A percentile compares a stretch with the other conserved stretches of the same genome.
phyloP scores from a whole-genome alignment of 2,329 filamentous ascomycete genomes.

The Fusarium keratoplasticum region DNA sequence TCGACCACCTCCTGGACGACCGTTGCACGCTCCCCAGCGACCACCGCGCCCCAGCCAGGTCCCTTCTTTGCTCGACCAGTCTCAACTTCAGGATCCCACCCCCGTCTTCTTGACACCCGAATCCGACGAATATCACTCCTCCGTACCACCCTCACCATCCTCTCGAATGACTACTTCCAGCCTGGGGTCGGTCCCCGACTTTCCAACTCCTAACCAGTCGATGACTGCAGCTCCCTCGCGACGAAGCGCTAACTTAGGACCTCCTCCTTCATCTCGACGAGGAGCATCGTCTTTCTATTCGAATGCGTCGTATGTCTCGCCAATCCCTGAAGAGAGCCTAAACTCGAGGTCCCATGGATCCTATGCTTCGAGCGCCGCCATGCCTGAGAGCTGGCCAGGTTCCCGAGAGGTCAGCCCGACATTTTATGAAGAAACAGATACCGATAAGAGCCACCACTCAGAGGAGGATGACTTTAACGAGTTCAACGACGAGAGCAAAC shows the following conservation, averaged over 20 bases:
- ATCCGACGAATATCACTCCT: constrained; percentile 52
- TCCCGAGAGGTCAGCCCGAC: constrained; percentile 59
- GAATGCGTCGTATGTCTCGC: constrained; percentile 74
- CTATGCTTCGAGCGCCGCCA: constrained; percentile 77
- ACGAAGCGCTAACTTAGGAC: constrained; percentile 67
- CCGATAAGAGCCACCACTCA: constrained; percentile 57
- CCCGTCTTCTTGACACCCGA: constrained; percentile 58
- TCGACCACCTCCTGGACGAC: constrained; percentile 62
- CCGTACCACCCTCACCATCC: constrained; percentile 61
- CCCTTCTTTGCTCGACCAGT: constrained; percentile 68
- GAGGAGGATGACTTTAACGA: constrained; percentile 61
- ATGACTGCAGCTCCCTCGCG: constrained; percentile 49
- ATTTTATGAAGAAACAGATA: constrained; percentile 62
- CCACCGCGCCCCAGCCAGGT: constrained; percentile 71
- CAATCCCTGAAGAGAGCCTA: constrained; percentile 79
- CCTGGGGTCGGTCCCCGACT: constrained; percentile 69
- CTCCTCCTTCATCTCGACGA: constrained; percentile 69
- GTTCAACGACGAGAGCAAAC: constrained; percentile 65
- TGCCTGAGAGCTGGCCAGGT: constrained; percentile 74
- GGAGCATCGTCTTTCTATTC: constrained; percentile 75
- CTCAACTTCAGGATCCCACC: constrained; percentile 66
- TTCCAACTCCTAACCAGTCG: constrained; percentile 57
- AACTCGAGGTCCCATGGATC: constrained; percentile 70
- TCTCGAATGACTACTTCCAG: constrained; percentile 65
- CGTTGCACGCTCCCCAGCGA: constrained; percentile 64